Conservation (phyloP, 2,329 filamentous ascomycete species). For the Amylocarpus encephaloides region DNA sequence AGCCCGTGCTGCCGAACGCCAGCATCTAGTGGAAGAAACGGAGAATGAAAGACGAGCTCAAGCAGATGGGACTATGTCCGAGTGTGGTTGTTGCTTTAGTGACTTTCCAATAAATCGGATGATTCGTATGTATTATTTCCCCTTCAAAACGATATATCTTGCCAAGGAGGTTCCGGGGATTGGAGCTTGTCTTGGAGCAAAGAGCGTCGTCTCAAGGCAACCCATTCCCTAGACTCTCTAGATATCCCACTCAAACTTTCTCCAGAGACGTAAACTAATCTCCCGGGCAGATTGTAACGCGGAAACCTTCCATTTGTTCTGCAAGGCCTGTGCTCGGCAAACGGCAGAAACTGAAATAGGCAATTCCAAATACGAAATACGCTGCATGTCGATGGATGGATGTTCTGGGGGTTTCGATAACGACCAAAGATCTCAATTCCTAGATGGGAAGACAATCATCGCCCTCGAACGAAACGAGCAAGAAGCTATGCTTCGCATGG, state of each 20-base stretch:
- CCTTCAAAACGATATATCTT: too few relatives aligned
- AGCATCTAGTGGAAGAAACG: constrained; percentile 36
- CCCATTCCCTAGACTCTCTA: too few relatives aligned
- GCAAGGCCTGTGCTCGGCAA: constrained; percentile 55
- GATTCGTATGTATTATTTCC: constrained; percentile 33
- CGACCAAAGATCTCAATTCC: constrained; percentile 38
- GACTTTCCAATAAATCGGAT: constrained; percentile 61
- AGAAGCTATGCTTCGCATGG: constrained; percentile 60
- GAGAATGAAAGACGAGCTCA: constrained; percentile 39
- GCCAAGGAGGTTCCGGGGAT: constrained; percentile 11
- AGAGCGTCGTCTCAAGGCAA: too few relatives aligned
- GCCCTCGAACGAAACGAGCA: constrained; percentile 68
- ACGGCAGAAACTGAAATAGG: constrained; percentile 66
- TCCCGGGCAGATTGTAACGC: constrained; percentile 46
- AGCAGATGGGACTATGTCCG: constrained; percentile 47
- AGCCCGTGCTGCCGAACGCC: constrained; percentile 35
- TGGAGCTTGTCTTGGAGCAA: too few relatives aligned
- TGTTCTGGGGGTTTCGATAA: constrained; percentile 57
- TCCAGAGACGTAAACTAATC: too few relatives aligned
- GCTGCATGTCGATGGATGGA: constrained; percentile 63
- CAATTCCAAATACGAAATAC: constrained; percentile 58
- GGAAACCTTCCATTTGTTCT: constrained; percentile 50
- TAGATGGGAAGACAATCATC: constrained; percentile 50
- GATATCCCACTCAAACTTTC: too few relatives aligned
- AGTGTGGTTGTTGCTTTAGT: constrained; percentile 69